These are phyloP conservation scores for Neophaeococcomyces aloes DNA, from an alignment of 2,329 filamentous ascomycete genomes.

Conservation along the genomic window DNA sequence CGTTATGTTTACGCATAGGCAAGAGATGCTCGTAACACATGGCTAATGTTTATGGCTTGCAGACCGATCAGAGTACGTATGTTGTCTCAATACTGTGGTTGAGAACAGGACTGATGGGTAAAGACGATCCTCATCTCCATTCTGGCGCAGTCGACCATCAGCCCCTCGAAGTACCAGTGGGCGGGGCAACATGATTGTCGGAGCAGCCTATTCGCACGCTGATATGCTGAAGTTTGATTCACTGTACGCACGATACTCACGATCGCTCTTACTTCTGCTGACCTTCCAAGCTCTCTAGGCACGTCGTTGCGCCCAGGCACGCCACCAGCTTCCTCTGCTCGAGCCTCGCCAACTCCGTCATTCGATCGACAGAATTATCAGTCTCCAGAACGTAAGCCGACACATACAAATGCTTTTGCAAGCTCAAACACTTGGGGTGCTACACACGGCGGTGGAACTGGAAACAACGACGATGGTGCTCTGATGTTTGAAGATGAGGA, in stretches of 20 bases:
- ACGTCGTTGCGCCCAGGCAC: conserved; percentile 24
- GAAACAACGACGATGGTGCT: conserved; percentile 55
- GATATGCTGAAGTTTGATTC: conserved; percentile 84
- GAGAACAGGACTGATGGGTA: conserved; percentile 19
- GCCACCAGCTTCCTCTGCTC: conserved; percentile 19
- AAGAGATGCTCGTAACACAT: background rate
- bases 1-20: conserved; percentile 15
- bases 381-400: conserved; percentile 17
- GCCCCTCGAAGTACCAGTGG: conserved; percentile 46
- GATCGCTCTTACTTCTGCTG: background rate
- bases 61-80: conserved; percentile 33
- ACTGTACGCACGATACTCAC: conserved; percentile 44
- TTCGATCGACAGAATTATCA: conserved; percentile 14
- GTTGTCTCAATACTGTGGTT: conserved; percentile 4
- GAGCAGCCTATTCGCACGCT: conserved; percentile 90
- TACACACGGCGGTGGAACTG: conserved; percentile 55
- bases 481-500: conserved; percentile 76
- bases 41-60: conserved; percentile 11
- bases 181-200: conserved; percentile 64
- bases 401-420: conserved; percentile 46
- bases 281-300: conserved; percentile 13
- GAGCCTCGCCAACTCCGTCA: conserved; percentile 14
- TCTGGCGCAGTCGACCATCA: conserved; percentile 60
- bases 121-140: conserved; percentile 70
- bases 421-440: conserved; percentile 74